phyloP scores from a whole-genome alignment of 768 basidiomycete species.

The Dendrothele bispora region DNA sequence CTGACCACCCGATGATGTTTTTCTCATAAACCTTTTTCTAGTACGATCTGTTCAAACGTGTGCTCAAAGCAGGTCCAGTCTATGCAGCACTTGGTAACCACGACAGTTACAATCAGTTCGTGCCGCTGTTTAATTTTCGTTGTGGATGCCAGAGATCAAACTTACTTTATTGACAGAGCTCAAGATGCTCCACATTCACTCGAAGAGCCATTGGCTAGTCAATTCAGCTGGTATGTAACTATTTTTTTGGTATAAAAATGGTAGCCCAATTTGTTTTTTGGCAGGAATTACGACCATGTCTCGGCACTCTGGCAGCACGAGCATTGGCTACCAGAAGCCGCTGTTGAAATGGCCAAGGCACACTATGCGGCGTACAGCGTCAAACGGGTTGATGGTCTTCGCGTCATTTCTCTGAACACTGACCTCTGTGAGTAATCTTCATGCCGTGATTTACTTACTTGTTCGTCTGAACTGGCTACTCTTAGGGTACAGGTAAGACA shows the following conservation, averaged over 20 bases:
- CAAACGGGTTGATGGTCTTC: slow-evolving; percentile 60
- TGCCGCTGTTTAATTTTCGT: slow-evolving; percentile 1
- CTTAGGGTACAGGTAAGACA: slow-evolving; percentile 30
- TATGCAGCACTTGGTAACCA: slow-evolving; percentile 80
- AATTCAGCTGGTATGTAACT: slow-evolving; percentile 62
- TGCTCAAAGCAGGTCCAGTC: slow-evolving; percentile 66
- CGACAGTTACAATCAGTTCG: slow-evolving; percentile 68
- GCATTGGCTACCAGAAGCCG: slow-evolving; percentile 62
- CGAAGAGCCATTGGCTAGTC: slow-evolving; percentile 50
- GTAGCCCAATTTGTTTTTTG: background rate
- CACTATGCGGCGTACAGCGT: slow-evolving; percentile 80
- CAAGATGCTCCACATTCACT: slow-evolving; percentile 63
- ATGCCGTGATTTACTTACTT: slow-evolving; percentile 1
- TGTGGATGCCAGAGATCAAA: background rate
- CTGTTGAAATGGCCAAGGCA: slow-evolving; percentile 54
- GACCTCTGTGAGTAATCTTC: slow-evolving; percentile 58
- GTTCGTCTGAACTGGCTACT: background rate
- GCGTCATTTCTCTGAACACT: slow-evolving; percentile 75
- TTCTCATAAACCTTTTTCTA: too few species aligned
- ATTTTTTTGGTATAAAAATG: background rate
- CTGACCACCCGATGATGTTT: too few species aligned
- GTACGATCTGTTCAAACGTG: slow-evolving; percentile 64
- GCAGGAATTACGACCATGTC: slow-evolving; percentile 78
- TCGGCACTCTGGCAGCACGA: slow-evolving; percentile 71
- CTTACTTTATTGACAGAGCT: slow-evolving; percentile 33